These are phyloP conservation scores for Glomus cerebriforme DNA, from an alignment of 192 early-diverging fungal genomes.

Conservation along the genomic window DNA sequence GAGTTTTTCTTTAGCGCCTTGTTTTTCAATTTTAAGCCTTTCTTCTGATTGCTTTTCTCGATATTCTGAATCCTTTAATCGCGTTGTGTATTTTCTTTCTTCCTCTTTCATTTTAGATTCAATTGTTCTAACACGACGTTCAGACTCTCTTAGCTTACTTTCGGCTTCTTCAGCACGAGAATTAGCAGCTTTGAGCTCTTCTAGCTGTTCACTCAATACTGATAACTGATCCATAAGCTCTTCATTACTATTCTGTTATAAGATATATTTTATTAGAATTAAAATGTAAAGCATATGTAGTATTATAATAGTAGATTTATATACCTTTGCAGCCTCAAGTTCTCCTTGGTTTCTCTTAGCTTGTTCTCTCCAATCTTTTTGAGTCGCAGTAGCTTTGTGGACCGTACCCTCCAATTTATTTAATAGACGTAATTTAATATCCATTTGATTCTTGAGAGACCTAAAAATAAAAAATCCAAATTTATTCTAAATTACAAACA, in stretches of 20 bases:
- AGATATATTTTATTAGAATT: too few species aligned
- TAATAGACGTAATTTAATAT: conserved; percentile 39
- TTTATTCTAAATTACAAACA: not conserved
- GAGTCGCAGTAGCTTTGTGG: conserved; percentile 33
- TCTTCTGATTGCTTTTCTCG: conserved; percentile 42
- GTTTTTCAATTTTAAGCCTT: conserved; percentile 39
- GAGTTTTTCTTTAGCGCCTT: conserved; percentile 46
- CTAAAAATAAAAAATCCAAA: conserved; percentile 20
- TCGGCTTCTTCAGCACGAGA: conserved; percentile 37
- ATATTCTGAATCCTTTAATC: conserved; percentile 40
- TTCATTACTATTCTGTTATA: conserved; percentile 17
- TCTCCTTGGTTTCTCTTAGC: conserved; percentile 33
- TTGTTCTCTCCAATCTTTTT: conserved; percentile 44
- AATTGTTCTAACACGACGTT: conserved; percentile 34
- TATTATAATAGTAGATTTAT: not conserved
- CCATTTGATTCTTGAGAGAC: conserved; percentile 40
- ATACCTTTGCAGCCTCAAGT: conserved; percentile 37
- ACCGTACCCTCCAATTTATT: conserved; percentile 38
- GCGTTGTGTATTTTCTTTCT: conserved; percentile 40
- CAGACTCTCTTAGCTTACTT: conserved; percentile 38
- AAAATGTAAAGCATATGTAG: not conserved
- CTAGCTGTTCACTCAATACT: conserved; percentile 14
- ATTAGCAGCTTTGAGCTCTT: conserved; percentile 14
- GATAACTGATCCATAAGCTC: conserved; percentile 28
- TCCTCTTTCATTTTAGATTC: conserved; percentile 38